Conservation (phyloP, 202 grass and related monocot genomes). For the Setaria viridis region DNA sequence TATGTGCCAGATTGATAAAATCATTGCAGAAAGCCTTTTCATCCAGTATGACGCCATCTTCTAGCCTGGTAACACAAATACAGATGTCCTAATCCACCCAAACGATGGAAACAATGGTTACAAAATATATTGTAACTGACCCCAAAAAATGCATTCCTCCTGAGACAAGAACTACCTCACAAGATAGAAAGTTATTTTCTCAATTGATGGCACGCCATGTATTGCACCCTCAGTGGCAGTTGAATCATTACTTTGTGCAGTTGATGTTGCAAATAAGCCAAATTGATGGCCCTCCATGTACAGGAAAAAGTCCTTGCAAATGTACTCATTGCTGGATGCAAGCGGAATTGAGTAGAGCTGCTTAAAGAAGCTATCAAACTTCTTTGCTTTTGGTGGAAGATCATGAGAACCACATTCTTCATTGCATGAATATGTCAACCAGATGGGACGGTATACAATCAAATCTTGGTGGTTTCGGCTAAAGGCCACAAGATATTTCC, state of each 20-base stretch:
- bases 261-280: conserved; percentile 93
- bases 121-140: conserved; percentile 22
- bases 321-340: conserved; percentile 78
- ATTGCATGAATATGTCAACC: conserved; percentile 77
- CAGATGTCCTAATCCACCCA: conserved; percentile 39
- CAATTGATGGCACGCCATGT: conserved; percentile 79
- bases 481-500: conserved; percentile 84
- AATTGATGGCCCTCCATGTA: conserved; percentile 67
- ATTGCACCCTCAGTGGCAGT: conserved; percentile 66
- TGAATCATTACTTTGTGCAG: conserved; percentile 64
- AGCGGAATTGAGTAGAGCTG: conserved; percentile 71
- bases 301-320: conserved; percentile 89
- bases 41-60: conserved; percentile 77
- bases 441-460: conserved; percentile 82
- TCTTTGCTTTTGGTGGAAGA: conserved; percentile 60
- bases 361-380: conserved; percentile 84
- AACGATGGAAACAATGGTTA: conserved; percentile 39
- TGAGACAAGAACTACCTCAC: conserved; percentile 66
- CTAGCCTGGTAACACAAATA: conserved; percentile 72
- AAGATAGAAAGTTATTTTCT: conserved; percentile 98
- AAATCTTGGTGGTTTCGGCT: conserved; percentile 88
- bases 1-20: conserved; percentile 80
- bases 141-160: conserved; percentile 21
- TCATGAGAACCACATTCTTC: conserved; percentile 60
- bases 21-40: conserved; percentile 81